Percentiles rank a stretch among this genome's conserved stretches.
These are phyloP conservation scores for Tylopilus sp. DNA, from an alignment of 768 basidiomycete species.

Conservation along the genomic window DNA sequence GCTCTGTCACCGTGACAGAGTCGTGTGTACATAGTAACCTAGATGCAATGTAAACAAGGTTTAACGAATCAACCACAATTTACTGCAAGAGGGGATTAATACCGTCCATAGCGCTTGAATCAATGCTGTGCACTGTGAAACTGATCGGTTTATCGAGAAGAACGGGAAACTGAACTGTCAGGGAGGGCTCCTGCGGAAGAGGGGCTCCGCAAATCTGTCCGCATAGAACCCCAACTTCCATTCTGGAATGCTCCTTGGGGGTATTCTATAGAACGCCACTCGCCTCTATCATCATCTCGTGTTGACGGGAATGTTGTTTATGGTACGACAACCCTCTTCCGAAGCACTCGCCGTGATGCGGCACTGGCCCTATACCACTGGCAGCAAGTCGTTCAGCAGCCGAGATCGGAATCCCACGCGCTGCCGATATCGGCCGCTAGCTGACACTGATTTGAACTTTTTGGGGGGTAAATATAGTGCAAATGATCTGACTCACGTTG, in stretches of 20 bases:
- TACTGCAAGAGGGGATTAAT: neutral
- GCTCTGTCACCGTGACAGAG: neutral
- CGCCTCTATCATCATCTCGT: conserved; percentile 17
- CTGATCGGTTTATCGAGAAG: conserved; percentile 11
- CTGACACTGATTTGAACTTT: neutral
- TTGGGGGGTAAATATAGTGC: neutral
- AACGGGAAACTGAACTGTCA: conserved; percentile 4
- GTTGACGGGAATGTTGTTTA: conserved; percentile 12
- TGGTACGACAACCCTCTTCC: conserved; percentile 1
- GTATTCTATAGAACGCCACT: conserved; percentile 15
- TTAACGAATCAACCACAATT: neutral
- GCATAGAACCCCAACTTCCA: conserved; percentile 7
- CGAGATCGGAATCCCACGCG: conserved; percentile 21
- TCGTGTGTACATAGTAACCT: neutral
- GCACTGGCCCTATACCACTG: conserved; percentile 4
- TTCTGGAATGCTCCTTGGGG: conserved; percentile 6
- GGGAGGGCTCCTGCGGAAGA: conserved; percentile 11
- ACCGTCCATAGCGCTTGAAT: neutral
- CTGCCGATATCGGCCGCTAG: conserved; percentile 14
- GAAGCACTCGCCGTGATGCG: conserved; percentile 14
- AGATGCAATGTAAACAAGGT: neutral
- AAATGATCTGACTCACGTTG: conserved; percentile 5
- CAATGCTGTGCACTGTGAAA: conserved; percentile 3
- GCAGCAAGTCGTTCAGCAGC: conserved; percentile 3
- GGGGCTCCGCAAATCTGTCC: conserved; percentile 2